Evolutionary conservation across 768 basidiomycete genomes (phyloP).

Genomic region (Collybiopsis luxurians): DNA sequence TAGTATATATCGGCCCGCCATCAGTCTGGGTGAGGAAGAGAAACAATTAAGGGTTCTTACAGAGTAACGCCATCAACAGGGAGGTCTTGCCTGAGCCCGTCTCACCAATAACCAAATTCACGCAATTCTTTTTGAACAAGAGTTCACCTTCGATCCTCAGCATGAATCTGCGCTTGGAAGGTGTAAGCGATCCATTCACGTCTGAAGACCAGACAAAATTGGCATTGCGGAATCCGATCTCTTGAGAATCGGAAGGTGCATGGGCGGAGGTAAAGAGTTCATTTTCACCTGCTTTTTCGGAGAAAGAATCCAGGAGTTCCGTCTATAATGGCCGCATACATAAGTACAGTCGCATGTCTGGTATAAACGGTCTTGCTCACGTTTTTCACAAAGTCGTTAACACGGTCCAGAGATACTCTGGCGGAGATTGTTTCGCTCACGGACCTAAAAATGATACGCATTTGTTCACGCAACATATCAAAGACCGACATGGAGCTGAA

Average conservation of each 20-base stretch:
- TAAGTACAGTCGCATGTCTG: not conserved
- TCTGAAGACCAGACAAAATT: constrained; percentile 54
- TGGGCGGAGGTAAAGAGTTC: constrained; percentile 12
- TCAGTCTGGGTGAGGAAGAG: too few relatives aligned
- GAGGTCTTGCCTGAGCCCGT: constrained; percentile 66
- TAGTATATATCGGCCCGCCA: too few relatives aligned
- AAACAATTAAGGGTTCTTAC: too few relatives aligned
- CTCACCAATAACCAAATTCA: constrained; percentile 60
- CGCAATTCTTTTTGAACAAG: constrained; percentile 46
- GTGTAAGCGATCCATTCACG: constrained; percentile 32
- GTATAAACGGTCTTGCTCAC: constrained; percentile 18
- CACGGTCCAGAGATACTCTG: constrained; percentile 64
- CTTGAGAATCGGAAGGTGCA: constrained; percentile 17
- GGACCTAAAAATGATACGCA: constrained; percentile 34
- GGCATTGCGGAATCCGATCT: constrained; percentile 52
- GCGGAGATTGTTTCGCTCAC: constrained; percentile 29
- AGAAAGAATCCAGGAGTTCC: constrained; percentile 44
- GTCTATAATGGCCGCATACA: constrained; percentile 26
- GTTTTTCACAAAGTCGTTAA: constrained; percentile 37
- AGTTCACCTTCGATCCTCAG: constrained; percentile 54
- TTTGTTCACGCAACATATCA: constrained; percentile 52
- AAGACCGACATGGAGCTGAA: constrained; percentile 61
- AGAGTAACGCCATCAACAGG: constrained; percentile 60
- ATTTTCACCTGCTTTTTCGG: constrained; percentile 16
- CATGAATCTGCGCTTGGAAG: constrained; percentile 44